These are phyloP conservation scores for Suillus weaverae DNA, from an alignment of 768 basidiomycete genomes.

Conservation along the genomic window DNA sequence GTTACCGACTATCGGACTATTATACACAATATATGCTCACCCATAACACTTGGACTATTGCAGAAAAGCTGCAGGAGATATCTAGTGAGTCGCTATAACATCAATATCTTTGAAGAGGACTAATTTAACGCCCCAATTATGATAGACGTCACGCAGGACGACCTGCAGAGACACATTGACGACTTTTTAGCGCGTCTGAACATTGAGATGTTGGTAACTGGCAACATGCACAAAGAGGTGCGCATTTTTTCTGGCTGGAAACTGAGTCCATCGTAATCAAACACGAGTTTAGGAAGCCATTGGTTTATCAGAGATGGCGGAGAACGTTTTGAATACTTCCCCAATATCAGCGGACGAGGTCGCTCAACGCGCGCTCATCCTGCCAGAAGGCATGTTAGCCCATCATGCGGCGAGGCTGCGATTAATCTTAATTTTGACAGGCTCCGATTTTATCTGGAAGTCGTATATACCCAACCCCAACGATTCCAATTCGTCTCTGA, in stretches of 20 bases:
- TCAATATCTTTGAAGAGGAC: not conserved
- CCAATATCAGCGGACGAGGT: slow-evolving; percentile 57
- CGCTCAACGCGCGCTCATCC: slow-evolving; percentile 56
- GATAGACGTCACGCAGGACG: slow-evolving; percentile 68
- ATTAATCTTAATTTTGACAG: slow-evolving; percentile 39
- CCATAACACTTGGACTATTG: slow-evolving; percentile 70
- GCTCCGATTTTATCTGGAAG: slow-evolving; percentile 67
- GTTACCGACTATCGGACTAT: slow-evolving; percentile 77
- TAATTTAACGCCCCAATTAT: not conserved
- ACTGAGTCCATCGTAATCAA: not conserved
- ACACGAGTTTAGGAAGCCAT: slow-evolving; percentile 65
- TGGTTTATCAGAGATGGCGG: slow-evolving; percentile 67
- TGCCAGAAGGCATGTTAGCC: slow-evolving; percentile 58
- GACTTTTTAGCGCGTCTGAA: slow-evolving; percentile 63
- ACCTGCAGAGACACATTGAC: slow-evolving; percentile 62
- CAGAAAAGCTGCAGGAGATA: slow-evolving; percentile 78
- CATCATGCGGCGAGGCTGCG: not conserved
- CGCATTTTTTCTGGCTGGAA: slow-evolving; percentile 24
- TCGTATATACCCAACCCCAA: slow-evolving; percentile 74
- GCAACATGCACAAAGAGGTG: slow-evolving; percentile 85
- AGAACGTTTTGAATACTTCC: slow-evolving; percentile 58
- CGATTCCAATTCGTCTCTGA: slow-evolving; percentile 83
- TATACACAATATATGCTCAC: slow-evolving; percentile 71
- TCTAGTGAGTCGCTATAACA: slow-evolving; percentile 48
- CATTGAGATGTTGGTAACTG: slow-evolving; percentile 72